phyloP scores from a whole-genome alignment of 345 rosid species.

The Corchorus capsularis region DNA sequence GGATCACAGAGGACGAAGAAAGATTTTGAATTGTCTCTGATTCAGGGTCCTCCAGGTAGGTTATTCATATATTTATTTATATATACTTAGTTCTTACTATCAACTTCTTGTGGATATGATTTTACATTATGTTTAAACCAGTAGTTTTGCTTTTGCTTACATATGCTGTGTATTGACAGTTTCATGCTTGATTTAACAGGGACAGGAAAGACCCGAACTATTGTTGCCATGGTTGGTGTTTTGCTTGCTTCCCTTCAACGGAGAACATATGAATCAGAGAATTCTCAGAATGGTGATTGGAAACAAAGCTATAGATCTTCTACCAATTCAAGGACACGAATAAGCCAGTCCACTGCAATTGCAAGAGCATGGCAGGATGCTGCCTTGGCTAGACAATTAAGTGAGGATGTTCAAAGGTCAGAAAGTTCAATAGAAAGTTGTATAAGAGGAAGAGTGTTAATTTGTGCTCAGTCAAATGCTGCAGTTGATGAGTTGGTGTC shows the following conservation, averaged over 20 bases:
- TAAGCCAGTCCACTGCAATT: conserved; percentile 70
- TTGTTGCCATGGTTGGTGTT: conserved; percentile 88
- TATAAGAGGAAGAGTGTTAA: conserved; percentile 73
- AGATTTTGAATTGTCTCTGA: conserved; percentile 75
- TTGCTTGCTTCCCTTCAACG: conserved; percentile 62
- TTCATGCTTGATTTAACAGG: conserved; percentile 45
- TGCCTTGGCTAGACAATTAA: conserved; percentile 81
- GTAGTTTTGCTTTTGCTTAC: not conserved
- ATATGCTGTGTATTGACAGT: not conserved
- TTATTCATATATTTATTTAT: not conserved
- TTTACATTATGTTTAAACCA: not conserved
- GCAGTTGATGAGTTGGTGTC: conserved; percentile 98
- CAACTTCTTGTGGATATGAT: not conserved
- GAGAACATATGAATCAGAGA: conserved; percentile 38
- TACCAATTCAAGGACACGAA: conserved; percentile 47
- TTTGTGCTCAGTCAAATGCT: conserved; percentile 98
- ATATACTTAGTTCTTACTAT: not conserved
- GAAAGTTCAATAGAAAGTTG: conserved; percentile 48
- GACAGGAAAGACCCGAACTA: conserved; percentile 95
- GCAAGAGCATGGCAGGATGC: conserved; percentile 98
- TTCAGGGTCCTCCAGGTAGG: conserved; percentile 99
- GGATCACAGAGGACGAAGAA: conserved; percentile 50
- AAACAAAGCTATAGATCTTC: conserved; percentile 43
- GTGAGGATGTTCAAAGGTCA: conserved; percentile 50
- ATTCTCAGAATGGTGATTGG: conserved; percentile 31